These are phyloP conservation scores for Medakamo hakoo DNA, from an alignment of 139 green algal genomes.

Conservation along the genomic window DNA sequence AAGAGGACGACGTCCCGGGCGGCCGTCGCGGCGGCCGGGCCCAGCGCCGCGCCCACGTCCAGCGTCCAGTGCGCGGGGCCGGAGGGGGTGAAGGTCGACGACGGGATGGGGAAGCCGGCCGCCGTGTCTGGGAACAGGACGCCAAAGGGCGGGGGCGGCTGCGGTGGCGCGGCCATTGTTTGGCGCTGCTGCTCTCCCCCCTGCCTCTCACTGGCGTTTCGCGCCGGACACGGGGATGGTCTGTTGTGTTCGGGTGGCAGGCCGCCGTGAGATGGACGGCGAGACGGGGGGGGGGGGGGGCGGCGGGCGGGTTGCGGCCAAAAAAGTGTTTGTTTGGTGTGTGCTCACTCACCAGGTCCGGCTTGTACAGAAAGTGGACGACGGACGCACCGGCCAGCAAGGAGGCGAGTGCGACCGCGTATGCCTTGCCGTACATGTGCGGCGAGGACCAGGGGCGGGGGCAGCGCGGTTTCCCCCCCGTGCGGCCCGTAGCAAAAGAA, in stretches of 20 bases:
- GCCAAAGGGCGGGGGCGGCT: neutral
- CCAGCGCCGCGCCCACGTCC: no score
- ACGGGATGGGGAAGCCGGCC: neutral
- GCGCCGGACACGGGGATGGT: neutral
- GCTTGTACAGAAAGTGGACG: slow-evolving; percentile 66
- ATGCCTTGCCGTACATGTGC: slow-evolving; percentile 14
- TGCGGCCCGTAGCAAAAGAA: no score
- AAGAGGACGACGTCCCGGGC: neutral
- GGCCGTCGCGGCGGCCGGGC: neutral
- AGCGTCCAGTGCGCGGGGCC: neutral
- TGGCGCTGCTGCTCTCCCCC: neutral
- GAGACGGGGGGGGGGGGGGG: neutral
- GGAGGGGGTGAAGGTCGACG: neutral
- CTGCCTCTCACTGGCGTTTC: neutral
- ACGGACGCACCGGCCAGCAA: slow-evolving; percentile 59
- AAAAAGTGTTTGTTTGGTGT: neutral
- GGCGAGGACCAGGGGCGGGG: neutral
- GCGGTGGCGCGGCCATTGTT: neutral
- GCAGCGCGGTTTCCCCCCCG: neutral
- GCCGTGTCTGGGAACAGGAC: neutral
- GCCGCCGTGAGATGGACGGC: no score
- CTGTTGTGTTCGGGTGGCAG: no score
- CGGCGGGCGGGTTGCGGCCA: neutral
- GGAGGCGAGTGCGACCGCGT: slow-evolving; percentile 48
- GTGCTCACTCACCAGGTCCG: slow-evolving; percentile 45